Conservation (phyloP, 768 basidiomycete species). For the Tricholoma flavovirens region DNA sequence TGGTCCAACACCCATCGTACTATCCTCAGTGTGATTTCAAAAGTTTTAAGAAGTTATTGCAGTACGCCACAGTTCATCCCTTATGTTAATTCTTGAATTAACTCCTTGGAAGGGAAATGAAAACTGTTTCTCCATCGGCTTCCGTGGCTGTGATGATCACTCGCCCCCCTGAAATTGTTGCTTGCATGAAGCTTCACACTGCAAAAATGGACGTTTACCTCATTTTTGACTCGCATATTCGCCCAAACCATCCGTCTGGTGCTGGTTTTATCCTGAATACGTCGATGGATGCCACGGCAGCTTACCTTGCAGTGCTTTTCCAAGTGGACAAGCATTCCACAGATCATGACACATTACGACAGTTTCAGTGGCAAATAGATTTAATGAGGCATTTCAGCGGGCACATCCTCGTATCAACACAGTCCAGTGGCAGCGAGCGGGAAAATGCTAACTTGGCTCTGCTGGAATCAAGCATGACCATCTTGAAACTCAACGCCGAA, state of each 20-base stretch:
- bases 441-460: constrained; percentile 28
- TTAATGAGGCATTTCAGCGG: constrained; percentile 56
- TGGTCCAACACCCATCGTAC: constrained; percentile 20
- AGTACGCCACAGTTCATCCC: constrained; percentile 23
- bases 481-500: constrained; percentile 38
- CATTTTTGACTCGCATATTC: constrained; percentile 65
- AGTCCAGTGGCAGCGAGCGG: constrained; percentile 11
- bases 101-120: constrained; percentile 16
- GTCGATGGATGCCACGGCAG: constrained; percentile 37
- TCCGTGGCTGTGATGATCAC: constrained; percentile 51
- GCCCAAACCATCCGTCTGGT: constrained; percentile 53
- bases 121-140: constrained; percentile 18
- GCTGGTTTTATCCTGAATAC: constrained; percentile 53
- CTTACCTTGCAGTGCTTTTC: constrained; percentile 41
- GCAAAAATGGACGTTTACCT: constrained; percentile 38
- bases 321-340: constrained; percentile 42
- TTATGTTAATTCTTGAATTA: background rate
- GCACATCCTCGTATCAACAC: constrained; percentile 42
- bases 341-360: constrained; percentile 32
- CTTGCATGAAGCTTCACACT: constrained; percentile 38
- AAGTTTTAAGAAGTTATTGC: constrained; percentile 25
- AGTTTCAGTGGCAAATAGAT: constrained; percentile 54
- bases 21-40: constrained; percentile 33
- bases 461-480: constrained; percentile 44
- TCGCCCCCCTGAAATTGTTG: constrained; percentile 65